Conservation (phyloP, 164 flowering plant species). For the Brasenia schreberi region DNA sequence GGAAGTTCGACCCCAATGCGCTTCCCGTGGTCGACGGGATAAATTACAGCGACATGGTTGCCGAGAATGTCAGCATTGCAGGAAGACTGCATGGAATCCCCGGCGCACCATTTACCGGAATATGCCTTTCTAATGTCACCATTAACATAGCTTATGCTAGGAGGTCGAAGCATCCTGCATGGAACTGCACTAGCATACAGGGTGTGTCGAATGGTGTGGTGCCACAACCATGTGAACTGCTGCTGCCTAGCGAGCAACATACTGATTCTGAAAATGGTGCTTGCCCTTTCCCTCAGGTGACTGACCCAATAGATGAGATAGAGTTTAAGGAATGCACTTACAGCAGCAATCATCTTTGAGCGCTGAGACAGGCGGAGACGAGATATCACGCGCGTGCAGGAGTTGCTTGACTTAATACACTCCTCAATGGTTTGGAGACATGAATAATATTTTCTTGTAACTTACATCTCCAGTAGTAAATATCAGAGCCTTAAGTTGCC, state of each 20-base stretch:
- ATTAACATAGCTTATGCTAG: conserved; percentile 14
- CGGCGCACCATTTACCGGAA: conserved; percentile 35
- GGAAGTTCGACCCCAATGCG: conserved; percentile 42
- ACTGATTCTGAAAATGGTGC: background rate
- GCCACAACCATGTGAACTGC: conserved; percentile 36
- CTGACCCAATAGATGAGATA: conserved; percentile 40
- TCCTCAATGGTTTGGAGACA: too few species aligned
- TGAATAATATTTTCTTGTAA: too few species aligned
- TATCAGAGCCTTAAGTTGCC: too few species aligned
- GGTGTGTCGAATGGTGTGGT: conserved; percentile 39
- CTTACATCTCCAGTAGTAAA: too few species aligned
- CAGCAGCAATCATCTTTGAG: too few species aligned
- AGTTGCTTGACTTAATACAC: too few species aligned
- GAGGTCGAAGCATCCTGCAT: conserved; percentile 31
- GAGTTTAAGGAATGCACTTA: conserved; percentile 25
- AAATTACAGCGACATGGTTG: conserved; percentile 43
- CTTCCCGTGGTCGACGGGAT: conserved; percentile 35
- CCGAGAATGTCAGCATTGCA: conserved; percentile 41
- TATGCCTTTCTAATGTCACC: conserved; percentile 65
- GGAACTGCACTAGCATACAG: conserved; percentile 50
- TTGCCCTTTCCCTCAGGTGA: conserved; percentile 40
- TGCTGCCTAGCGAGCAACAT: conserved; percentile 20
- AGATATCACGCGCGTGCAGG: too few species aligned
- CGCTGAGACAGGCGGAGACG: too few species aligned
- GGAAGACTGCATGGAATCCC: conserved; percentile 46